Conservation (phyloP, 2,329 filamentous ascomycete genomes). For the Emmonsiellopsis sp. region DNA sequence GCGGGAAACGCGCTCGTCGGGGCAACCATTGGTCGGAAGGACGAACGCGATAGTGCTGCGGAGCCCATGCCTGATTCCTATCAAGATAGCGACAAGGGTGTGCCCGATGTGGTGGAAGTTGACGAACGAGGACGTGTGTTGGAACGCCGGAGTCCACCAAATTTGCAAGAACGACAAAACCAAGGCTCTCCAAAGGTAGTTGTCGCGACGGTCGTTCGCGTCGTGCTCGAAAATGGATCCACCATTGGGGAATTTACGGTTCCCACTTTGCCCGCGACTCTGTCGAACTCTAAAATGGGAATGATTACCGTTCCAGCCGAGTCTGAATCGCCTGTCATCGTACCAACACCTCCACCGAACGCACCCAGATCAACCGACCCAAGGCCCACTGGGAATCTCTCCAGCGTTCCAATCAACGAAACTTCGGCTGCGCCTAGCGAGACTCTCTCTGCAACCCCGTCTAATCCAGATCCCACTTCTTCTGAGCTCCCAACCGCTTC, state of each 20-base stretch:
- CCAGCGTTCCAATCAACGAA: neutral
- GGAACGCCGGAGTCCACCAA: neutral
- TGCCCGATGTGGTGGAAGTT: neutral
- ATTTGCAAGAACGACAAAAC: slow-evolving; percentile 7
- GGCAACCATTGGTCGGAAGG: neutral
- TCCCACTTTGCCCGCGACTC: slow-evolving; percentile 16
- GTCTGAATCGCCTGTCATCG: slow-evolving; percentile 8
- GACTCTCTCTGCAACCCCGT: neutral
- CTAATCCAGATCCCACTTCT: neutral
- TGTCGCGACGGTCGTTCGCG: slow-evolving; percentile 15
- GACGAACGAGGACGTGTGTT: neutral
- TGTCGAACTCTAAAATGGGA: slow-evolving; percentile 16
- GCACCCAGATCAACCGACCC: neutral
- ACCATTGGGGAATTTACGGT: slow-evolving; percentile 16
- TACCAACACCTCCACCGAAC: slow-evolving; percentile 3
- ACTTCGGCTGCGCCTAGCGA: neutral
- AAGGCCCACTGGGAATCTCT: neutral
- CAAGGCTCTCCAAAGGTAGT: slow-evolving; percentile 7
- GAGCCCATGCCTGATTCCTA: neutral
- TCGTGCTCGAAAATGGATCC: slow-evolving; percentile 16
- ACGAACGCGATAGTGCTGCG: neutral
- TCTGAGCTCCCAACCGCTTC: neutral
- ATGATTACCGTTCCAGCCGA: slow-evolving; percentile 16
- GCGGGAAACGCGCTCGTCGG: neutral
- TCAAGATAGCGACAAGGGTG: neutral